Base-by-base conservation (phyloP, 345 rosid species). In the Lumnitzera racemosa region DNA sequence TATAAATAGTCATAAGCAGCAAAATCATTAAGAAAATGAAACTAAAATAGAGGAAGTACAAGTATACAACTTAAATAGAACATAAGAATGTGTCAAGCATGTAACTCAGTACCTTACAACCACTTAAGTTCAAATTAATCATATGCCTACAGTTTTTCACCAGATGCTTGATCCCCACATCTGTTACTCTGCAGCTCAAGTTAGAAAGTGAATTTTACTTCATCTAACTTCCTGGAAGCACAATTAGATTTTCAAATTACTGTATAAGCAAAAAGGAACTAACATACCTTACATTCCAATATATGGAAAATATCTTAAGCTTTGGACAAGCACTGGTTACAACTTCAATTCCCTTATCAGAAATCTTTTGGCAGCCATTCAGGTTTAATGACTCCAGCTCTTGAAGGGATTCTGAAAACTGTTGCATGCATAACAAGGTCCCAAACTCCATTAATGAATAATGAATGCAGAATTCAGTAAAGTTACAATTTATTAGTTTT, bases 351-450 rank as follows among this genome's bases (percentile, higher is more conserved):
- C 96, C 98, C 14, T 63, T 78, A 81, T 92, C 98, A 5, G 96
- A 83, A 57, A 89, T 83, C 87, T 92, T 92, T 73, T 89, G 98
- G 81, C 98, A 92, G 46, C 84, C 96, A 66, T 92, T 92, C 67
- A 92, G 76, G 69, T 92, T 92, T 68, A 92, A 77, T 57, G 75
- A 76, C 70, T 92, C 91, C 72, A 92, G 72, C 59, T 76, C 64
- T 67, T 65, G 70, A 64, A 92, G 89, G 57, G 85, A 76, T 53
- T 70, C 75, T 9, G 15, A 61, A 65, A 58, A 78, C 96, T 92
- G 86, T 24, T 54, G 64, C 71, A 66, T 47, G 59, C 29, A 62
- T 48, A 68, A 49, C 43, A 63, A 51, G 55, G 16, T 41, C 31
- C 50, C 53, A 69, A 49, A 50, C 15, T 12, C 16, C 23, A 58